Conservation (phyloP, 768 basidiomycete genomes). For the Psilocybe sp. region DNA sequence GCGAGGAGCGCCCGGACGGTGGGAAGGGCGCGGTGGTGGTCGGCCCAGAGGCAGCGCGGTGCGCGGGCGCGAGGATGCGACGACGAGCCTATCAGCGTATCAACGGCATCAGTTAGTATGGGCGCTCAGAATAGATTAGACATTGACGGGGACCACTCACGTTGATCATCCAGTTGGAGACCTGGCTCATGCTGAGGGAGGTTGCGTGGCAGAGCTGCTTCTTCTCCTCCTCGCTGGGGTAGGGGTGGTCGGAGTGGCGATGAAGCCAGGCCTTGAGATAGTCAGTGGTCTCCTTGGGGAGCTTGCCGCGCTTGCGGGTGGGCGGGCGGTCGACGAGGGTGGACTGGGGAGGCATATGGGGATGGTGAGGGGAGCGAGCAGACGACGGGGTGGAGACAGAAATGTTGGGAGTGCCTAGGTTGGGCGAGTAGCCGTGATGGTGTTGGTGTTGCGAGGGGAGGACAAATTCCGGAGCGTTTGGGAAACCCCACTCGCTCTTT, state of each 20-base stretch:
- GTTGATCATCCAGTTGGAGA: conserved; percentile 94
- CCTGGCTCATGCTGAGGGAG: conserved; percentile 84
- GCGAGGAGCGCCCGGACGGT: conserved; percentile 37
- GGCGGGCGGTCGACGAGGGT: conserved; percentile 67
- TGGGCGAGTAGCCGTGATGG: conserved; percentile 36
- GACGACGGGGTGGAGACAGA: conserved; percentile 40
- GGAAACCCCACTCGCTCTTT: conserved; percentile 74
- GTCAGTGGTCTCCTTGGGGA: conserved; percentile 89
- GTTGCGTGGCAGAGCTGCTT: conserved; percentile 85
- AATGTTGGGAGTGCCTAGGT: conserved; percentile 42
- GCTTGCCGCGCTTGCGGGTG: conserved; percentile 80
- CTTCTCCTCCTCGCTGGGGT: conserved; percentile 89
- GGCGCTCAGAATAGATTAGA: background rate
- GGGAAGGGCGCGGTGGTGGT: conserved; percentile 78
- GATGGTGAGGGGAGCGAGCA: conserved; percentile 40
- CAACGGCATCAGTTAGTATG: conserved; percentile 11
- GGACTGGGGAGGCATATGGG: conserved; percentile 38
- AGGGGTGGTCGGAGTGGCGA: conserved; percentile 85
- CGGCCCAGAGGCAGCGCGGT: conserved; percentile 71
- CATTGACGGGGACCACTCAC: conserved; percentile 30
- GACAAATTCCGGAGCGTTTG: conserved; percentile 52
- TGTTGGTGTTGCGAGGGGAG: conserved; percentile 39
- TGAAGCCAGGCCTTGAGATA: conserved; percentile 88
- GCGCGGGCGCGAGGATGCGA: conserved; percentile 80
- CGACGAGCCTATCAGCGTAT: conserved; percentile 58